Percentiles rank a stretch among this genome's conserved stretches.
Evolutionary conservation across 345 rosid species (phyloP).

Genomic region (Murraya koenigii): DNA sequence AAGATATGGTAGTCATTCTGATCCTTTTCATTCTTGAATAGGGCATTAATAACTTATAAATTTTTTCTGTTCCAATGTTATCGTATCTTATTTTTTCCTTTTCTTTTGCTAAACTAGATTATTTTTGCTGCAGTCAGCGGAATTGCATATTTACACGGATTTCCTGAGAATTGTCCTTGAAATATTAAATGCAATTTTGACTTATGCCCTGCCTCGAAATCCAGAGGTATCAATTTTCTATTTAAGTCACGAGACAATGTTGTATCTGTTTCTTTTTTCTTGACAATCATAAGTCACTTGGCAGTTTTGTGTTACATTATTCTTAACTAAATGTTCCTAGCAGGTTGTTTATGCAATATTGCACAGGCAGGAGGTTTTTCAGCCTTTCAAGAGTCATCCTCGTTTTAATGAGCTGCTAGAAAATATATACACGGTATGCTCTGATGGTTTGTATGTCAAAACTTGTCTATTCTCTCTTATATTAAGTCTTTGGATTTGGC

Average conservation of each 20-base stretch:
- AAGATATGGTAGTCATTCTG: constrained; percentile 59
- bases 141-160: constrained; percentile 92
- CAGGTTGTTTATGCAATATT: constrained; percentile 92
- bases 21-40: constrained; percentile 13
- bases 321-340: constrained; percentile 11
- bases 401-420: constrained; percentile 88
- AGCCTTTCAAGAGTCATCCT: constrained; percentile 86
- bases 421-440: constrained; percentile 71
- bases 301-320: background rate
- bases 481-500: background rate
- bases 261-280: background rate
- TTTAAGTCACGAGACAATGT: background rate
- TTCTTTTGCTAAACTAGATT: constrained; percentile 11
- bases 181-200: constrained; percentile 89
- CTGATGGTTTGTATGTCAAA: background rate
- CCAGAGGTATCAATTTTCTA: constrained; percentile 66
- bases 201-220: constrained; percentile 88
- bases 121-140: constrained; percentile 62
- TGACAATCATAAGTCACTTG: background rate
- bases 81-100: constrained; percentile 9
- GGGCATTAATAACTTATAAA: background rate
- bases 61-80: constrained; percentile 2
- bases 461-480: background rate
- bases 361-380: constrained; percentile 97
- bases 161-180: constrained; percentile 95